Evolutionary conservation across 176 grass and related monocot genomes (phyloP), one percentile per base, ranked within the genome.

Genomic region (Oryza rufipogon): DNA sequence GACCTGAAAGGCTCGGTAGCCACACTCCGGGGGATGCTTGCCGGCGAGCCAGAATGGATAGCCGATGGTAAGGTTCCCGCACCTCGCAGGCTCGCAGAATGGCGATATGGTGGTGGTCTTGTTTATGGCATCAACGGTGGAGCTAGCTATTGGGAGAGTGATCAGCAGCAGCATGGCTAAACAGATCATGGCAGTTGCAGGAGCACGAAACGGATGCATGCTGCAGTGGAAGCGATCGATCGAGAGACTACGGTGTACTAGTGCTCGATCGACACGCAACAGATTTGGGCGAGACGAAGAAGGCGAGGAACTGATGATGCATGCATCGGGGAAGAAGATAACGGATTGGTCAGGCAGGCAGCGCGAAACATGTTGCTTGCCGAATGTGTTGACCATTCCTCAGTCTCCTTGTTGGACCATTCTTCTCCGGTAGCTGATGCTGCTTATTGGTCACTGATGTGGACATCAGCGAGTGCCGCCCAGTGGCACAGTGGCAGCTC

Each of bases 31-130:
- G 1, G 2, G 74, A 23, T 90, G 92, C 5, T 33, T 13, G 16
- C 81, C 64, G 38, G 2, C 3, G 23, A 88, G 78, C 92, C 92
- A 92, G 64, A 94, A 90, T 3, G 92, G 92, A 71, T 83, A 94
- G 14, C 13, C 11, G 64, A 94, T 69, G 44, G 1, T 51, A 1
- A 83, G 83, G 26, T 0, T 1, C 5, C 90, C 90, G 63, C 93
- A 95, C 10, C 2, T 1, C 10, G 65, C 76, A 34, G 75, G 33
- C 7, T 30, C n/a, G 75, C 93, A 92, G 0, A 9, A 7, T 25
- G 8, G 2, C 17, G 79, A 23, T 25, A 11, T 26, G 69, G 14
- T 36, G 34, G 0, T 36, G 34, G 4, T 36, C 23, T 9, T 47
- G 79, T 81, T 66, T 0, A 10, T 0, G 4, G 47, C 25, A 13